Evolutionary conservation across 78 protist species (phyloP).

Genomic region (Planoprotostelium fungivorum): DNA sequence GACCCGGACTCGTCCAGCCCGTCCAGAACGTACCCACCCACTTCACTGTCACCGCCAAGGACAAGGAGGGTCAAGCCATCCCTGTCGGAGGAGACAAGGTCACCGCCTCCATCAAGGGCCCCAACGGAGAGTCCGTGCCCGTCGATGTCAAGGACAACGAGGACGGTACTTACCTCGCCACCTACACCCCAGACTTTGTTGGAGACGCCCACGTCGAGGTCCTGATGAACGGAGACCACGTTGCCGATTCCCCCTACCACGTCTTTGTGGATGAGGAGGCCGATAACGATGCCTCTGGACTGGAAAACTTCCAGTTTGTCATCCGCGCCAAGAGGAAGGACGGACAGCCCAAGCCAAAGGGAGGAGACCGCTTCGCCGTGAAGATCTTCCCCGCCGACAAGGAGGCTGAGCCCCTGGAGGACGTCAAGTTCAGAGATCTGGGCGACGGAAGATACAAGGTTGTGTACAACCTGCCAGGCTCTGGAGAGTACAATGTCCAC

Average conservation of each 20-base stretch:
- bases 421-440: conserved; percentile 1
- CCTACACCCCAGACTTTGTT: conserved; percentile 34
- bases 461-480: conserved; percentile 43
- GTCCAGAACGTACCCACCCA: conserved; percentile 35
- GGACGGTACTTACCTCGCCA: conserved; percentile 65
- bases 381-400: not conserved
- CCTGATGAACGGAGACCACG: conserved; percentile 25
- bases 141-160: conserved; percentile 48
- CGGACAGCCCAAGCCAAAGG: conserved; percentile 48
- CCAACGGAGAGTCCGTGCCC: conserved; percentile 42
- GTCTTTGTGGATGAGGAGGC: conserved; percentile 59
- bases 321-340: conserved; percentile 61
- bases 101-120: conserved; percentile 45
- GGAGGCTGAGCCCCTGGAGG: not conserved
- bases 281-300: conserved; percentile 27
- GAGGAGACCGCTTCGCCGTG: conserved; percentile 57
- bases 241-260: conserved; percentile 41
- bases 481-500: conserved; percentile 41
- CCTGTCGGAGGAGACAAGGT: conserved; percentile 53
- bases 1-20: conserved; percentile 45
- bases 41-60: conserved; percentile 52
- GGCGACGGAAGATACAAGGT: conserved; percentile 63
- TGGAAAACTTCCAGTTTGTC: conserved; percentile 63
- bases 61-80: conserved; percentile 30
- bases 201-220: conserved; percentile 45